phyloP scores from a whole-genome alignment of 768 basidiomycete species.

The Lepiota venenata region DNA sequence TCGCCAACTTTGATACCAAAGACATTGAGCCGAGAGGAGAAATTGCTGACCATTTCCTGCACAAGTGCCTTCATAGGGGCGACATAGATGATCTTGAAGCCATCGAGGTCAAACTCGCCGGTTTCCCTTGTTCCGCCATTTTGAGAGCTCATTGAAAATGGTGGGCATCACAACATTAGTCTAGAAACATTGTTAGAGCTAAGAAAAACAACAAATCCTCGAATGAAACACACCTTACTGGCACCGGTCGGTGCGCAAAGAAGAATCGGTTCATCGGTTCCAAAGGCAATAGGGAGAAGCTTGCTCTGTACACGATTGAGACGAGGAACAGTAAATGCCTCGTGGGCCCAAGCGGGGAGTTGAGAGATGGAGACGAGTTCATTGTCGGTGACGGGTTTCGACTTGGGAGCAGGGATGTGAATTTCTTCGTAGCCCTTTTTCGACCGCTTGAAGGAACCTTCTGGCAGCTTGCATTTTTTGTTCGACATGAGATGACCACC shows the following conservation, averaged over 20 bases:
- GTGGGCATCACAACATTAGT: constrained; percentile 99
- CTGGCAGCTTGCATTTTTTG: too few relatives aligned
- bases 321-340: too few relatives aligned
- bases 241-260: constrained; percentile 99
- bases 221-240: constrained; percentile 73
- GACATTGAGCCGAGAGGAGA: constrained; percentile 76
- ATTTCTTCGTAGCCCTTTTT: too few relatives aligned
- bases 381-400: too few relatives aligned
- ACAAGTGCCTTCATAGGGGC: constrained; percentile 99
- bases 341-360: constrained; percentile 84
- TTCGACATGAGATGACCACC: too few relatives aligned
- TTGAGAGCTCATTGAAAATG: constrained; percentile 86
- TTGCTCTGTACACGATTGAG: too few relatives aligned
- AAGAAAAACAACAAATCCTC: not conserved
- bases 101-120: constrained; percentile 76
- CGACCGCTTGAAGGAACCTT: too few relatives aligned
- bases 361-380: too few relatives aligned
- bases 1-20: constrained; percentile 90
- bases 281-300: constrained; percentile 93
- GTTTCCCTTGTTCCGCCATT: constrained; percentile 82
- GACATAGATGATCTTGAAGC: constrained; percentile 96
- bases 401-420: too few relatives aligned
- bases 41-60: constrained; percentile 97
- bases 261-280: constrained; percentile 90
- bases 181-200: constrained; percentile 38